Base-by-base conservation (phyloP, 192 early-diverging fungal genomes). In the Coemansia sp. region DNA sequence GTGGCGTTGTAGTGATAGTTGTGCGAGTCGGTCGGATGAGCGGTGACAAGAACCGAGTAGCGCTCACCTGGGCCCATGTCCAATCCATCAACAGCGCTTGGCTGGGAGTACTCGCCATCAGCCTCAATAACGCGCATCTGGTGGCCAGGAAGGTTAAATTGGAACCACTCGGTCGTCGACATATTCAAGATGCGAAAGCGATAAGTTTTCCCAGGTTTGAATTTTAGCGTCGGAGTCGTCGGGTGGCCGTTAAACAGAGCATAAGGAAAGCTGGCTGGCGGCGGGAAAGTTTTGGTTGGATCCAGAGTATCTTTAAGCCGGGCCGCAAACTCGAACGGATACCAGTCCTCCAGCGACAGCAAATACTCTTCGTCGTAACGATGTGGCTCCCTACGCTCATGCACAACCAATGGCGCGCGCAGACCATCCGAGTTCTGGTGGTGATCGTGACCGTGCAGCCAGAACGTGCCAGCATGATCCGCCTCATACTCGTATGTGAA, bases 391-490 rank as follows among this genome's bases (percentile, higher is more conserved):
- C 81, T 20, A 13, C 39, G 31, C 69, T 88, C 81, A 61, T 87
- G 78, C 58, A 95, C 83, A 53, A 93, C 84, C 29, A 95, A 44
- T 7, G 93, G 86, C 0, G 81, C 76, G 62, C 89, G 88, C 50
- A 93, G 71, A 43, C 93, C 93, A 62, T 95, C 93, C 16, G 91
- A 86, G 71, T 92, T 92, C 71, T 94, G 91, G 20, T 75, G 79
- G 29, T 70, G 70, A 58, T 63, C 75, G 71, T 94, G 92, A 16
- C 84, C 79, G 62, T 94, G 92, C 43, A 90, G 79, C 94, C 94
- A 95, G 73, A 87, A 93, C 16, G 91, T 92, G 39, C 94, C 94
- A 43, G 75, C 70, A 38, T 84, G 72, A 33, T 85, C 71, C 0
- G 61, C 22, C 8, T 75, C 68, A 46, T 88, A 87, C 8, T 72